Evolutionary conservation across 139 green algal genomes (phyloP), one percentile per base, ranked within the genome.

Genomic region (Ettlia oleoabundans): DNA sequence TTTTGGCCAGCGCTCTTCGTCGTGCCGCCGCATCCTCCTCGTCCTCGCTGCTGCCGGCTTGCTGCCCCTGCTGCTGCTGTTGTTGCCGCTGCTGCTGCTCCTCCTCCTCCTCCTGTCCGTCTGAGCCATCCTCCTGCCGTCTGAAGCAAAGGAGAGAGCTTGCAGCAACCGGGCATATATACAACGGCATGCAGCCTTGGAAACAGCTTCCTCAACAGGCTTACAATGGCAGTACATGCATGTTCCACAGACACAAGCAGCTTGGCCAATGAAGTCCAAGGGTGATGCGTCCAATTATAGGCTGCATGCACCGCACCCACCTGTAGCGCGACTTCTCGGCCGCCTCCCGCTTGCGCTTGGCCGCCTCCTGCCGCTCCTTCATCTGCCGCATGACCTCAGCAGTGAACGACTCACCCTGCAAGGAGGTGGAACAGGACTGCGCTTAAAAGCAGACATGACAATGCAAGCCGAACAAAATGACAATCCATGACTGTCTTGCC

Each of bases 271-370:
- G n/a, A n/a, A n/a, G n/a, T n/a, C n/a, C n/a, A n/a, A n/a, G n/a
- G n/a, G n/a, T n/a, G n/a, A n/a, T n/a, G n/a, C n/a, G n/a, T n/a
- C n/a, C n/a, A n/a, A n/a, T n/a, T n/a, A n/a, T 15, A 24, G 47
- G 15, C 47, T 58, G 47, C 47, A 15, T 58, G 55, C 55, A 28
- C 5, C 21, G 55, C 55, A 65, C 18, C 18, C 55, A 65, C 78
- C 78, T 41, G 66, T 83, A 83, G 24, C 52, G 52, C 22, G 78
- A 77, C 47, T 77, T 69, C 38, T 67, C 63, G 35, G 33, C 26
- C 24, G 66, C 63, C 64, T 86, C 74, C 7, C 82, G 65, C 47
- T 84, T 89, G 8, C 82, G 86, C 62, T 88, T 88, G 65, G 82
- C 82, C 0, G 33, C 43, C 22, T 83, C 77, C 73, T 86, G 65